Evolutionary conservation across 176 grass and related monocot species (phyloP), one percentile per base, ranked within the genome.

Genomic region (Oryza punctata): DNA sequence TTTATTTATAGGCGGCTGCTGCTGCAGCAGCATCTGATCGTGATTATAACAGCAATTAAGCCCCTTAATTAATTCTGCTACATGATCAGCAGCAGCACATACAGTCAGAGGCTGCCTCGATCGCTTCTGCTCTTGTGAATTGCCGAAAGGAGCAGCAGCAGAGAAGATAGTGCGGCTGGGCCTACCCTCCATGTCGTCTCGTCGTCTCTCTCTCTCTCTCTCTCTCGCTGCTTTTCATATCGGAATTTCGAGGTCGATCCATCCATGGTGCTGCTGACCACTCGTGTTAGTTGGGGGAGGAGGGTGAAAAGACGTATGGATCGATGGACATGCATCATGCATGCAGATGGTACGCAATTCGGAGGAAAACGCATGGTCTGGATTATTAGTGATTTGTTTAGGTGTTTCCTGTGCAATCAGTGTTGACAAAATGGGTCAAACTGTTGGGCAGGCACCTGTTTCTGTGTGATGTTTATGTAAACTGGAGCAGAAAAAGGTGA

Each of bases 221-320:
- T 54, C 49, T 54, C 7, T 3, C 19, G 5, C 18, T 59, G 19
- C 87, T 79, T 82, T 82, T 78, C 84, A 67, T 59, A 40, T 90
- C 84, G 61, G 79, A 40, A 63, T 82, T 86, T 28, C 21, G 27
- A 73, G 83, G 84, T 78, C 84, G 37, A 15, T 35, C 77, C 88
- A 1, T 85, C n/a, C 57, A 61, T 61, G 57, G 57, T 61, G n/a
- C 74, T 16, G 44, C 4, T 33, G 32, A 13, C 27, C 43, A 24
- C 41, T 40, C 29, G 63, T 26, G 21, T 21, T 7, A 54, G 72
- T 68, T 41, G 32, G 32, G 82, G 82, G 72, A 60, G 52, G 52
- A 83, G 46, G 77, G 76, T 40, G 52, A 61, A 67, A 73, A 73
- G 84, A 64, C 14, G 69, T 11, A 10, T 70, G 57, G 57, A 61